Evolutionary conservation across 148 eudicot species (phyloP).

Genomic region (Fagopyrum esculentum): DNA sequence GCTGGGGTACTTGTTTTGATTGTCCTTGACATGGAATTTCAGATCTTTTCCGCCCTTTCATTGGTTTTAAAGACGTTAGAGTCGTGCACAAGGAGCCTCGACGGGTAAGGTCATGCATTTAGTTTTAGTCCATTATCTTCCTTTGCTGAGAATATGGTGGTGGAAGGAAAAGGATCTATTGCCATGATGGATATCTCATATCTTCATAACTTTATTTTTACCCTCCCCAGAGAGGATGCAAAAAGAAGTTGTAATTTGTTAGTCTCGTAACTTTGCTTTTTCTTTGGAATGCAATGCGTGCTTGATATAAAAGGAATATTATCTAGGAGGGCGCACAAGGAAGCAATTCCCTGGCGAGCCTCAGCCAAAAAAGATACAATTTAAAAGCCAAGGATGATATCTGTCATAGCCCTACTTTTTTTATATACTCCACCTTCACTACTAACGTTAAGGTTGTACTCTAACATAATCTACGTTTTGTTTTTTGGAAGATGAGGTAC

Average conservation of each 20-base stretch:
- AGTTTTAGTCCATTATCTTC: neutral
- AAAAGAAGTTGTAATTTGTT: neutral
- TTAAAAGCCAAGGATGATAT: neutral
- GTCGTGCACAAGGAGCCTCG: conserved; percentile 95
- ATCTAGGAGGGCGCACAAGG: neutral
- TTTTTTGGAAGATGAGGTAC: neutral
- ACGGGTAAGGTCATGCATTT: conserved; percentile 49
- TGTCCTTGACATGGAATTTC: conserved; percentile 48
- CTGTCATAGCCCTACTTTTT: neutral
- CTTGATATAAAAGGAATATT: neutral
- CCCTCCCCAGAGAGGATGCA: neutral
- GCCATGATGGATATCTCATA: neutral
- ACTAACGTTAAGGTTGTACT: neutral
- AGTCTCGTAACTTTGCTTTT: neutral
- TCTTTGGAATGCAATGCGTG: neutral
- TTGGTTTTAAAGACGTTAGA: conserved; percentile 84
- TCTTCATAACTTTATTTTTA: neutral
- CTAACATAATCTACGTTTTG: neutral
- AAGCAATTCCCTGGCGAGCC: neutral
- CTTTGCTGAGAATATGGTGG: neutral
- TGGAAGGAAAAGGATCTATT: neutral
- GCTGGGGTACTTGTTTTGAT: conserved; percentile 6
- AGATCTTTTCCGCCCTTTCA: conserved; percentile 97
- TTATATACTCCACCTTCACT: too few species aligned
- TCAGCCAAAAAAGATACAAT: neutral